Percentiles rank a stretch among this genome's conserved stretches.
Conservation (phyloP, 1,284 basidiomycete genomes). For the Pyrrhoderma noxium region DNA sequence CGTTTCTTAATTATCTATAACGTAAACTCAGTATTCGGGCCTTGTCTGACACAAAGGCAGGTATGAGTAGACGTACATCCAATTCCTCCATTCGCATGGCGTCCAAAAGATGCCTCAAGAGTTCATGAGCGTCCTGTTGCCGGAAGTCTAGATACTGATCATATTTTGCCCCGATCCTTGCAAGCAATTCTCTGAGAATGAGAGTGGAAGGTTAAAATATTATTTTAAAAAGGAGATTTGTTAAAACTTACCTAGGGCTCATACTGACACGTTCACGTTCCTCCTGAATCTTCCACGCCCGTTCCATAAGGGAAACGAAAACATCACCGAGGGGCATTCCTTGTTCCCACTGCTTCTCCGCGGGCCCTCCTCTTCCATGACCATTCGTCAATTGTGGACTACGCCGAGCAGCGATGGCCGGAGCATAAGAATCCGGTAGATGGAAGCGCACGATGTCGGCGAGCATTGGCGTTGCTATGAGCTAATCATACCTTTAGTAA, state of each 20-base stretch:
- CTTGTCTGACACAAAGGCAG: background rate
- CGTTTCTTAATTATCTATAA: conserved; percentile 71
- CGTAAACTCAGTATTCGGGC: background rate
- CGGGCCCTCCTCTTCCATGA: conserved; percentile 42
- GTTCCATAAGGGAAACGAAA: conserved; percentile 34
- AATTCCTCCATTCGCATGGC: conserved; percentile 94
- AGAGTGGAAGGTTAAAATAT: background rate
- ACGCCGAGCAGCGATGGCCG: conserved; percentile 36
- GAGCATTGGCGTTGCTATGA: conserved; percentile 59
- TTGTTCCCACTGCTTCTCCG: conserved; percentile 45
- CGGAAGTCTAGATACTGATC: conserved; percentile 89
- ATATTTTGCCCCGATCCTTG: conserved; percentile 74
- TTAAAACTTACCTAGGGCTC: conserved; percentile 52
- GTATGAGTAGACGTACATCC: conserved; percentile 70
- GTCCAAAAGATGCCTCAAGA: conserved; percentile 82
- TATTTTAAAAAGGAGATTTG: background rate
- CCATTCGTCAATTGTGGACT: conserved; percentile 65
- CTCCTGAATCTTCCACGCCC: conserved; percentile 55
- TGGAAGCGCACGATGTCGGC: conserved; percentile 54
- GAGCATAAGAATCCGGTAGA: conserved; percentile 34
- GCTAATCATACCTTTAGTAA: conserved; percentile 30
- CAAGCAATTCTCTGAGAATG: conserved; percentile 44
- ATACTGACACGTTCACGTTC: conserved; percentile 40
- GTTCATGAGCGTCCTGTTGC: conserved; percentile 94
- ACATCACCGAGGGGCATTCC: conserved; percentile 40